Evolutionary conservation across 371 early-diverging fungal species (phyloP).

Genomic region (Mortierella sp.): DNA sequence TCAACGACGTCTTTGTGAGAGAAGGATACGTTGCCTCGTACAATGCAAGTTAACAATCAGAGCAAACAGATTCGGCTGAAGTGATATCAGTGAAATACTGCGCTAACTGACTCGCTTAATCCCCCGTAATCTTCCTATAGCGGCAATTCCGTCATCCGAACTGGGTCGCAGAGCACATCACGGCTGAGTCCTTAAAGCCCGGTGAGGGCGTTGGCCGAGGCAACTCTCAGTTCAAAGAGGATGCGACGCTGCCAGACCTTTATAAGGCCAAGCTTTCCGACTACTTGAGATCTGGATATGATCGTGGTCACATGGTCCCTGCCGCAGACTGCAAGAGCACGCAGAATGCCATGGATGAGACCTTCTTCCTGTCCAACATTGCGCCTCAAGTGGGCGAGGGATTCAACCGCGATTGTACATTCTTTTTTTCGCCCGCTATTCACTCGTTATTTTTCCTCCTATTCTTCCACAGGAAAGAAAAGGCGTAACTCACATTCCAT

Average conservation of each 20-base stretch:
- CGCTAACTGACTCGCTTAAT: too few species aligned
- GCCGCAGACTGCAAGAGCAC: slow-evolving; percentile 82
- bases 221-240: slow-evolving; percentile 79
- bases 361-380: slow-evolving; percentile 83
- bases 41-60: slow-evolving; percentile 20
- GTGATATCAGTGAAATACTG: too few species aligned
- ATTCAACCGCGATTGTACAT: slow-evolving; percentile 82
- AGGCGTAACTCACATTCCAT: neutral
- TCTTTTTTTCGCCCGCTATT: neutral
- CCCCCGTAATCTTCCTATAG: slow-evolving; percentile 61
- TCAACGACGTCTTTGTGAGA: slow-evolving; percentile 61
- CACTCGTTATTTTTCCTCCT: too few species aligned
- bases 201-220: slow-evolving; percentile 69
- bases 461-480: too few species aligned
- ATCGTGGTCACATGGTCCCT: slow-evolving; percentile 89
- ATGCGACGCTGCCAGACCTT: slow-evolving; percentile 66
- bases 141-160: slow-evolving; percentile 86
- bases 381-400: slow-evolving; percentile 87
- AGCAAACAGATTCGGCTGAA: neutral
- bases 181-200: slow-evolving; percentile 66
- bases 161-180: slow-evolving; percentile 88
- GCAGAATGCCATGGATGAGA: slow-evolving; percentile 81
- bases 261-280: slow-evolving; percentile 79
- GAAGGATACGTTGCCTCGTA: slow-evolving; percentile 54
- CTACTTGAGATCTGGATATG: slow-evolving; percentile 80